Evolutionary conservation across 805 yeast genomes (phyloP), one percentile per base, ranked within the genome.

Genomic region (Yamadazyma akitaensis): DNA sequence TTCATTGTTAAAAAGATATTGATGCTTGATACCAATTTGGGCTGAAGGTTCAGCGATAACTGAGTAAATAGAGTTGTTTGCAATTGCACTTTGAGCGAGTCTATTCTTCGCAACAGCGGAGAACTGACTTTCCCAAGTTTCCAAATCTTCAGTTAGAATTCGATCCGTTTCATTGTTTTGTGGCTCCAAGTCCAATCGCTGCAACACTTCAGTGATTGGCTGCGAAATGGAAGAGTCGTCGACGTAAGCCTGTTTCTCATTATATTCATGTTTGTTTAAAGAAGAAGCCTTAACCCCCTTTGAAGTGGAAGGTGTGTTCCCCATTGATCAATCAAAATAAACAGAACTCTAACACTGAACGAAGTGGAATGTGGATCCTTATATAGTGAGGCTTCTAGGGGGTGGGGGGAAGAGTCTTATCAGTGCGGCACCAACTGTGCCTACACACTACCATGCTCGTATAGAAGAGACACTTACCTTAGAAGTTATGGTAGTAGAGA

Each of bases 81-180:
- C 72, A 55, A 81, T 67, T 1, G 83, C 82, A 51, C 75, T 76
- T 51, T 80, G 74, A 6, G 81, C 81, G 46, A 81, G 63, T 47
- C 61, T 59, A 57, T 80, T 80, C 56, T 79, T 79, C 5, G 76
- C 72, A 52, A 75, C 76, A 2, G 73, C 49, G 7, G 67, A 52
- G 42, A 81, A 64, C 1, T 67, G 68, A 1, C 61, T 46, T 52
- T 78, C 76, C 85, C 85, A 81, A 3, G 57, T 49, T 11, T 53
- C 49, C 36, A 79, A 65, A 13, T 43, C 46, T 18, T 30, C 37
- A 11, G 35, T 33, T 65, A 56, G 34, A 74, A 28, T 38, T 18
- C 10, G 28, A 42, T 24, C 14, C 35, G 41, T 14, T 14, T 3
- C 11, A 13, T 18, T n/a, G 2, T 16, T 6, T 28, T 38, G 41